A percentile compares a stretch with the other conserved stretches of the same genome.
Evolutionary conservation across 208 protist genomes (phyloP).

Genomic region (Porcisia deanei): DNA sequence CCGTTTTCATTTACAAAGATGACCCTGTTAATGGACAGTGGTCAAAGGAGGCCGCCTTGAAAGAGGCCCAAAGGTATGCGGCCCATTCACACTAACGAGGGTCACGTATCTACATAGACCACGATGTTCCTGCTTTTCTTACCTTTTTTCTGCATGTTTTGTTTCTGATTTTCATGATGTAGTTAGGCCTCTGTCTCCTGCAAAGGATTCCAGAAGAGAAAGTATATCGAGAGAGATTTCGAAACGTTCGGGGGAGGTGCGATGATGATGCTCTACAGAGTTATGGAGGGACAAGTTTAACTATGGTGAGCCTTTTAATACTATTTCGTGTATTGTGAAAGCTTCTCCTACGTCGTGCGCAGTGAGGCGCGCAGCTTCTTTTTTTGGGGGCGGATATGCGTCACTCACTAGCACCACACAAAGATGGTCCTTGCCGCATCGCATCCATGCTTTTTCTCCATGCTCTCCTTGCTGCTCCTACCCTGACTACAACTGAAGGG

Average conservation of each 20-base stretch:
- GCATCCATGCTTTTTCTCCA: background rate
- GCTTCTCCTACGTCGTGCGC: background rate
- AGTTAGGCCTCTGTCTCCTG: background rate
- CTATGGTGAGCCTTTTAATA: background rate
- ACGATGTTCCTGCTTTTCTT: background rate
- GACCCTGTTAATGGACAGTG: slow-evolving; percentile 74
- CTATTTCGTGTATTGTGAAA: background rate
- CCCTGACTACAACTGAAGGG: background rate
- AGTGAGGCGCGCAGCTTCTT: background rate
- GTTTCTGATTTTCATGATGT: background rate
- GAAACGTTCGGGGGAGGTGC: background rate
- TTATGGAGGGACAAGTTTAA: background rate
- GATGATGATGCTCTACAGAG: background rate
- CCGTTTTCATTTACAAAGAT: slow-evolving; percentile 89
- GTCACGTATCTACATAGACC: background rate
- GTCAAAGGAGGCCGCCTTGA: slow-evolving; percentile 73
- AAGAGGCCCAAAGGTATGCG: slow-evolving; percentile 65
- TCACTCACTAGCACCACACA: too few species aligned
- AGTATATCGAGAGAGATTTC: background rate
- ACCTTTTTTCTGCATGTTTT: background rate
- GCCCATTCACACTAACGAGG: slow-evolving; percentile 12
- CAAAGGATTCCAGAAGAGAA: background rate
- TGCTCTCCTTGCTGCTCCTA: background rate
- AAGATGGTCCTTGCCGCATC: background rate
- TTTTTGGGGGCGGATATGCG: background rate